phyloP scores from a whole-genome alignment of 2,329 filamentous ascomycete genomes.

The Paracamarosporium sp. region DNA sequence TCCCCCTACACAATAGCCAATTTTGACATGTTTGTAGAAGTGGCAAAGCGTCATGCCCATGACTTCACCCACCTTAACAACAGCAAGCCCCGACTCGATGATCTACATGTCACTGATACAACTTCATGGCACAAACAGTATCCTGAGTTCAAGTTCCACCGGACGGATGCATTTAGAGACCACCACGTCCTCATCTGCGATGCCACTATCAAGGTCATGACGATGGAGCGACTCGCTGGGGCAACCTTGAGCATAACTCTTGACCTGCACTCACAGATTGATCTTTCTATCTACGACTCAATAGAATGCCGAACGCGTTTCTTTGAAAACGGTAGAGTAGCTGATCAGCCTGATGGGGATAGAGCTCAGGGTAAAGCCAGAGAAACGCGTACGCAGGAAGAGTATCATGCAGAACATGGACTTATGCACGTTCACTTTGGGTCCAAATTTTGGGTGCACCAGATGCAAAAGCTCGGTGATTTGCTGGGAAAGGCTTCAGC shows the following conservation, averaged over 20 bases:
- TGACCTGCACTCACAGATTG: conserved; percentile 41
- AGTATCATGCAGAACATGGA: conserved; percentile 27
- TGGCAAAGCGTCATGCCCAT: conserved; percentile 43
- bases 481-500: conserved; percentile 17
- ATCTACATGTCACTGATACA: conserved; percentile 41
- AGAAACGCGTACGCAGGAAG: conserved; percentile 29
- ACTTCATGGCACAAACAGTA: conserved; percentile 42
- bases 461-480: conserved; percentile 38
- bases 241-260: conserved; percentile 41
- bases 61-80: conserved; percentile 48
- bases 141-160: conserved; percentile 37
- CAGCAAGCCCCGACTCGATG: conserved; percentile 32
- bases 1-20: conserved; percentile 33
- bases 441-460: conserved; percentile 52
- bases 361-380: conserved; percentile 22
- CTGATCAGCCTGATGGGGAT: conserved; percentile 24
- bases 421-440: conserved; percentile 47
- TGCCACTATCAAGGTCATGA: conserved; percentile 50
- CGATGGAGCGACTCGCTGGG: conserved; percentile 40
- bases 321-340: conserved; percentile 35
- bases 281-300: conserved; percentile 35
- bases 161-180: conserved; percentile 25
- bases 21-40: conserved; percentile 52
- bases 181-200: conserved; percentile 50
- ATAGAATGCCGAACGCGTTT: conserved; percentile 44